Conservation (phyloP, 2,329 filamentous ascomycete species). For the Paradendryphiella salina region DNA sequence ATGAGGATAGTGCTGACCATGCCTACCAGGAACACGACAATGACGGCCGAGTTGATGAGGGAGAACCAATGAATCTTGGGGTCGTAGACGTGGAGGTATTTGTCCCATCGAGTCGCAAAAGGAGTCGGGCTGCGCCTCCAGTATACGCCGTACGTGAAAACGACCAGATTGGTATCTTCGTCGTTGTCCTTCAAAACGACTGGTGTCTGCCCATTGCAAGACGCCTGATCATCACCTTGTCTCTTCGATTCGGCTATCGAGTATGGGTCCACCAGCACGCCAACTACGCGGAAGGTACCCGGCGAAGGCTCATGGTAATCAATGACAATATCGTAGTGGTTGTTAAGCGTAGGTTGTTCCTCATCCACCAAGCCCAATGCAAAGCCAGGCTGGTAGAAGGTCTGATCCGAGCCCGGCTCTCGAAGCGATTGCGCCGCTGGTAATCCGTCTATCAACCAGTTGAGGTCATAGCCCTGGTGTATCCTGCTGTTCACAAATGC, state of each 20-base stretch:
- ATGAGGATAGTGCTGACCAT: slow-evolving; percentile 93
- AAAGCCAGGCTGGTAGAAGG: slow-evolving; percentile 92
- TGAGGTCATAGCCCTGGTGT: slow-evolving; percentile 82
- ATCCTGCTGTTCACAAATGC: slow-evolving; percentile 84
- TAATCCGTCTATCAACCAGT: slow-evolving; percentile 93
- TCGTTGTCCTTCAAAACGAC: slow-evolving; percentile 68
- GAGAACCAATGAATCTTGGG: slow-evolving; percentile 99
- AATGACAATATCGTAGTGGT: slow-evolving; percentile 92
- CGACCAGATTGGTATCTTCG: slow-evolving; percentile 62
- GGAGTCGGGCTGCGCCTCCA: slow-evolving; percentile 83
- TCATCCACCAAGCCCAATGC: slow-evolving; percentile 66
- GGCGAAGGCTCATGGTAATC: slow-evolving; percentile 84
- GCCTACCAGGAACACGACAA: slow-evolving; percentile 86
- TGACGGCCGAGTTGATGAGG: slow-evolving; percentile 91
- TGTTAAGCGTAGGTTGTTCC: slow-evolving; percentile 71
- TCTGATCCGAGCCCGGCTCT: slow-evolving; percentile 73
- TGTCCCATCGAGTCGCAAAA: slow-evolving; percentile 98
- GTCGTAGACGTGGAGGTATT: slow-evolving; percentile 95
- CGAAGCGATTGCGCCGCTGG: slow-evolving; percentile 83
- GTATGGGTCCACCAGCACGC: slow-evolving; percentile 81
- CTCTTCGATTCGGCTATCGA: slow-evolving; percentile 65
- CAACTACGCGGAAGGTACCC: slow-evolving; percentile 82
- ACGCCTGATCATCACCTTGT: slow-evolving; percentile 58
- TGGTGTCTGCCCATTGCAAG: slow-evolving; percentile 65
- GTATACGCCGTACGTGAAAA: slow-evolving; percentile 89